Base-by-base conservation (phyloP, 2,329 filamentous ascomycete species). In the Nemania serpens region DNA sequence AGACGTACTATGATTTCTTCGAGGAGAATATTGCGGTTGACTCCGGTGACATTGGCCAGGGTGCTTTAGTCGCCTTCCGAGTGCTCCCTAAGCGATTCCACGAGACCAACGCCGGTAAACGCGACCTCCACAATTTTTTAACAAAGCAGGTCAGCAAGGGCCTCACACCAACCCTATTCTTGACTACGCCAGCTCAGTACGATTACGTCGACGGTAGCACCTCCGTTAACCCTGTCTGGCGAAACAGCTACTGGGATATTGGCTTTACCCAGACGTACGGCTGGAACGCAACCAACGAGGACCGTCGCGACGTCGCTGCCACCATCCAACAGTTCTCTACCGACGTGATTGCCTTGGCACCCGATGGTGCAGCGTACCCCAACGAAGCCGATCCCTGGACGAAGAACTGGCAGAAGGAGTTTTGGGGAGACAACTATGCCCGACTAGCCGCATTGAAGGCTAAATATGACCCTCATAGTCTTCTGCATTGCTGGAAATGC, bases 401-500 rank as follows among this genome's bases (percentile, higher is more conserved):
- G 4, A 17, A 51, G 4, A 12, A 51, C n/a, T 51, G 48, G 48
- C 29, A 15, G 10, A 20, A 20, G 15, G 5, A 13, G 13, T 37
- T 37, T 10, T 51, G 48, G 48, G 48, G 48, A 2, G 12, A 51
- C 2, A 51, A 51, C 34, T 51, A 39, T 17, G 18, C 5, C 4
- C n/a, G 13, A 39, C 34, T 51, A 11, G 15, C 18, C 18, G 17
- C 10, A 2, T 3, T 41, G 18, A 51, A 51, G 48, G 6, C 12
- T 2, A 37, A 41, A 13, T 37, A 37, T 15, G 48, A 51, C 18
- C 48, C 48, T 1, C 10, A 22, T 3, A 11, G 20, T 7, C 34
- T 51, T 9, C 18, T 51, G 17, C 9, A 25, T 9, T 51, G 48
- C n/a, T 51, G 48, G 48, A n/a, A 51, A 13, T 51, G 48, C 18